Percentiles rank a stretch among this genome's conserved stretches.
These are phyloP conservation scores for Aplosporella prunicola DNA, from an alignment of 2,329 filamentous ascomycete species.

Conservation along the genomic window DNA sequence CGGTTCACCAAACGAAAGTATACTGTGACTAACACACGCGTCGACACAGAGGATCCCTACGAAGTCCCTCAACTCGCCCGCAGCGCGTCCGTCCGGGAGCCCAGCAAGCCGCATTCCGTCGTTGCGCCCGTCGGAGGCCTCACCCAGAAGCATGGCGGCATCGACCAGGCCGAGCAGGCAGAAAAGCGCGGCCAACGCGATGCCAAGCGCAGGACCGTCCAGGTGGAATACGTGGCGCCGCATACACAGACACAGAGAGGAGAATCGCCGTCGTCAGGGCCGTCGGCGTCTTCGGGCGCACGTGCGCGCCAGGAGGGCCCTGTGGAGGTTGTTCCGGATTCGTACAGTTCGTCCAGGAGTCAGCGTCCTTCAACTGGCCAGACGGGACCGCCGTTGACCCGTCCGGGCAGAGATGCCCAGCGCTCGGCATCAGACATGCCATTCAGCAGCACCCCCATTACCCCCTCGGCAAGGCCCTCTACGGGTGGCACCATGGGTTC, in stretches of 20 bases:
- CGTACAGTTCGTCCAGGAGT: slow-evolving; percentile 22
- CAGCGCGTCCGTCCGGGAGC: slow-evolving; percentile 86
- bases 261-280: slow-evolving; percentile 32
- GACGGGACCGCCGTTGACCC: slow-evolving; percentile 25
- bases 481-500: slow-evolving; percentile 68
- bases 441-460: slow-evolving; percentile 30
- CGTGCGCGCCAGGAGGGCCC: slow-evolving; percentile 49
- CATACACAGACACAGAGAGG: slow-evolving; percentile 76
- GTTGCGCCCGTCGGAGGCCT: slow-evolving; percentile 49
- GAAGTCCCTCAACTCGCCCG: slow-evolving; percentile 61
- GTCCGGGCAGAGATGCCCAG: slow-evolving; percentile 37
- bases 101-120: slow-evolving; percentile 54
- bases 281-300: slow-evolving; percentile 20
- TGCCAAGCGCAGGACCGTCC: slow-evolving; percentile 85
- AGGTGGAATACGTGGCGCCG: slow-evolving; percentile 95
- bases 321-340: slow-evolving; percentile 31
- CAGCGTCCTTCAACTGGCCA: slow-evolving; percentile 17
- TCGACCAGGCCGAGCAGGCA: slow-evolving; percentile 56
- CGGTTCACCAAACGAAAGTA: too few species aligned
- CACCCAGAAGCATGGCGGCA: slow-evolving; percentile 62
- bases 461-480: slow-evolving; percentile 52
- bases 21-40: slow-evolving; percentile 13
- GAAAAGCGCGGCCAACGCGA: slow-evolving; percentile 64
- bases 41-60: slow-evolving; percentile 41
- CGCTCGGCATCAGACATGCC: slow-evolving; percentile 42